These are phyloP conservation scores for Macrolepiota albuminosa DNA, from an alignment of 768 basidiomycete species.

Conservation along the genomic window DNA sequence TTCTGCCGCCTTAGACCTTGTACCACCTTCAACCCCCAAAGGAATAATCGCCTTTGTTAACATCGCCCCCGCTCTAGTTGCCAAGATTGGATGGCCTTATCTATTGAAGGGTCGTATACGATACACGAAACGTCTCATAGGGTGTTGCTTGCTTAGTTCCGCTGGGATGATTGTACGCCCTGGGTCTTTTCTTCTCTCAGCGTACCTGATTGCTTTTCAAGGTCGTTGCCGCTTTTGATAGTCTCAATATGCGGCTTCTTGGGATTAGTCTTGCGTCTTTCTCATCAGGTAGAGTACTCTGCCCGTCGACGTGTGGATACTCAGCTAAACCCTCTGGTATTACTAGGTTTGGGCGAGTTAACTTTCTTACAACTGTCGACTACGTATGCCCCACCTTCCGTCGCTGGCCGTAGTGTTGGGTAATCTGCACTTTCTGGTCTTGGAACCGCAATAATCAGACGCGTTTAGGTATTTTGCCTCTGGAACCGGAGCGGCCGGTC, in stretches of 20 bases:
- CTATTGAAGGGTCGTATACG: slow-evolving; percentile 80
- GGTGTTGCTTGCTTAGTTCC: slow-evolving; percentile 73
- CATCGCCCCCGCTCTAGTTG: slow-evolving; percentile 81
- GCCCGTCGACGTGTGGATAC: not conserved
- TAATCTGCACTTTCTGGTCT: slow-evolving; percentile 18
- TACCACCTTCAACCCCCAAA: slow-evolving; percentile 87
- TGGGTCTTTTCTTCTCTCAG: slow-evolving; percentile 22
- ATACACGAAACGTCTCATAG: slow-evolving; percentile 68
- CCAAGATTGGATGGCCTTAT: slow-evolving; percentile 92
- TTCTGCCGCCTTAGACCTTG: slow-evolving; percentile 92
- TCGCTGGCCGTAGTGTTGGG: slow-evolving; percentile 81
- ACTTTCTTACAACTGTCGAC: slow-evolving; percentile 94
- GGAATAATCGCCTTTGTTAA: slow-evolving; percentile 96
- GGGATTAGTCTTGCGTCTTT: slow-evolving; percentile 82
- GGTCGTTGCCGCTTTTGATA: slow-evolving; percentile 75
- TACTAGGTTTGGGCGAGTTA: slow-evolving; percentile 82
- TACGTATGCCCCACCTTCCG: slow-evolving; percentile 61
- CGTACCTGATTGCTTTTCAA: slow-evolving; percentile 21
- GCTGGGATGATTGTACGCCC: slow-evolving; percentile 74
- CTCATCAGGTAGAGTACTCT: slow-evolving; percentile 57
- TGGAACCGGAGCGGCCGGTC: slow-evolving; percentile 92
- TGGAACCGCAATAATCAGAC: not conserved
- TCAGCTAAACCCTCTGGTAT: not conserved
- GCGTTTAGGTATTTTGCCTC: slow-evolving; percentile 79
- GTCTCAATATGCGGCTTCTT: slow-evolving; percentile 62